Evolutionary conservation across 768 basidiomycete species (phyloP).

Genomic region (Rossbeevera mucosa): DNA sequence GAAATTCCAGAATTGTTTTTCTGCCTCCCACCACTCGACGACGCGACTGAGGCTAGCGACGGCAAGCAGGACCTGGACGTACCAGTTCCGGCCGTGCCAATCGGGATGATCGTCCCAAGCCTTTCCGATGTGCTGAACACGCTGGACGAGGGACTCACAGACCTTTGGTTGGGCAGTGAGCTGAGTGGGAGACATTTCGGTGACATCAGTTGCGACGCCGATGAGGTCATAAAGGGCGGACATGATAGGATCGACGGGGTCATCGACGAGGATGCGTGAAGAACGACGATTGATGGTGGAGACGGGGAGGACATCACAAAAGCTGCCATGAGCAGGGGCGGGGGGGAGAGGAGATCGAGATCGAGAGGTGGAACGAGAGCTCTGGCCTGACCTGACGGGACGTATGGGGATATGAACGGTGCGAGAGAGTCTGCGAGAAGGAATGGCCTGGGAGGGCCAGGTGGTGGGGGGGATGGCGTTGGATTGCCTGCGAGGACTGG

Average conservation of each 20-base stretch:
- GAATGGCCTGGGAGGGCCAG: constrained; percentile 54
- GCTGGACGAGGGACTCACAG: constrained; percentile 82
- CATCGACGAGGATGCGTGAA: constrained; percentile 79
- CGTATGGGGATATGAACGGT: constrained; percentile 73
- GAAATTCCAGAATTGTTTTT: constrained; percentile 99
- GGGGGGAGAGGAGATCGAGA: constrained; percentile 90
- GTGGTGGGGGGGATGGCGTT: constrained; percentile 45
- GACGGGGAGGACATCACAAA: constrained; percentile 48
- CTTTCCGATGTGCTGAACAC: constrained; percentile 87
- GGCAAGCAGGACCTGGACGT: constrained; percentile 92
- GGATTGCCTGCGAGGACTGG: constrained; percentile 62
- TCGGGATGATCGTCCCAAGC: constrained; percentile 98
- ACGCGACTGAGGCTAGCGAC: constrained; percentile 95
- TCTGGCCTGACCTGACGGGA: constrained; percentile 66
- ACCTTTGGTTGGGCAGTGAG: constrained; percentile 82
- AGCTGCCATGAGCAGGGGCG: constrained; percentile 57
- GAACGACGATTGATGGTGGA: constrained; percentile 63
- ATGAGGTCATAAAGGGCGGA: constrained; percentile 88
- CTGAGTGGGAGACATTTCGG: constrained; percentile 83
- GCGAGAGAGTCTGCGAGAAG: constrained; percentile 81
- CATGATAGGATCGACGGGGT: constrained; percentile 88
- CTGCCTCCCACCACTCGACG: constrained; percentile 99
- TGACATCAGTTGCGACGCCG: constrained; percentile 86
- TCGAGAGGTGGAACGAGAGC: constrained; percentile 91
- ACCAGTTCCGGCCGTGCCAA: constrained; percentile 98